These are phyloP conservation scores for Phytomonas sp. DNA, from an alignment of 208 protist species.

Conservation along the genomic window DNA sequence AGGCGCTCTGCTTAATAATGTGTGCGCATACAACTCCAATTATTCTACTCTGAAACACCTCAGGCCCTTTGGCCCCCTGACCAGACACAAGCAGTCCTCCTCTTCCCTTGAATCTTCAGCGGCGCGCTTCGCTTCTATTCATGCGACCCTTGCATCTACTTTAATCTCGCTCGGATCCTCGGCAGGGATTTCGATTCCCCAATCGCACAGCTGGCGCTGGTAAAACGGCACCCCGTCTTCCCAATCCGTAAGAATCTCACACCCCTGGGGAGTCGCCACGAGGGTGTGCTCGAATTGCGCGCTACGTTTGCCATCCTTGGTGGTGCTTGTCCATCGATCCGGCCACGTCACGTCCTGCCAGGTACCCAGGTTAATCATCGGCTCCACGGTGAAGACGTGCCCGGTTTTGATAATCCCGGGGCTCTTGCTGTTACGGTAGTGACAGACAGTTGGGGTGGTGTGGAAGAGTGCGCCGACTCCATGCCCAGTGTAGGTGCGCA, in stretches of 20 bases:
- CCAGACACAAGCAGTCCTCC: background rate
- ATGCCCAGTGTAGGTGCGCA: conserved; percentile 90
- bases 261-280: conserved; percentile 88
- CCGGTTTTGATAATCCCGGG: conserved; percentile 87
- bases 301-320: conserved; percentile 91
- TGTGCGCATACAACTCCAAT: background rate
- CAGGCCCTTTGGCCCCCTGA: background rate
- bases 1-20: background rate
- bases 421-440: conserved; percentile 90
- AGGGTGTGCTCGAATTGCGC: conserved; percentile 99
- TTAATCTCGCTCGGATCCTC: conserved; percentile 54
- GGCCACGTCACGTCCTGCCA: conserved; percentile 91
- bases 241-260: conserved; percentile 85
- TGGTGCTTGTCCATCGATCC: conserved; percentile 95
- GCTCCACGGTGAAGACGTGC: conserved; percentile 98
- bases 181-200: conserved; percentile 48
- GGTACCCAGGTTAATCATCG: conserved; percentile 96
- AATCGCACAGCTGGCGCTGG: conserved; percentile 76
- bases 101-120: background rate
- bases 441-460: conserved; percentile 85
- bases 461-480: conserved; percentile 92
- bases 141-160: conserved; percentile 9
- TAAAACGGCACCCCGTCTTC: conserved; percentile 73
- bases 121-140: background rate
- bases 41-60: background rate